These are phyloP conservation scores for Taphrina flavorubra DNA, from an alignment of 1,139 yeast species.

Conservation along the genomic window DNA sequence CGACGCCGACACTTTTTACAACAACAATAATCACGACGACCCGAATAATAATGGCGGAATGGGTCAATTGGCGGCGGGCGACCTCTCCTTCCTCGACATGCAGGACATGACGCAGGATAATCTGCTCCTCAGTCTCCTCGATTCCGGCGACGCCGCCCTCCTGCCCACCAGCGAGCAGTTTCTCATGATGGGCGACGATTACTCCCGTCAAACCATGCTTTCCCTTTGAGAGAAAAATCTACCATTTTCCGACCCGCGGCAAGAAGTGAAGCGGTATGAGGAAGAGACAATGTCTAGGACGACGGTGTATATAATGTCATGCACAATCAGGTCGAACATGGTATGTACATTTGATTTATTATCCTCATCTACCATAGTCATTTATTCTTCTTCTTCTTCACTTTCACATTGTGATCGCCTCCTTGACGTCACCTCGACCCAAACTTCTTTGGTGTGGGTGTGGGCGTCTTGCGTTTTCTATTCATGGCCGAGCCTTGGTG, in stretches of 20 bases:
- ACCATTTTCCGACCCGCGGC: background rate
- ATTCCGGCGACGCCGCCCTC: constrained; percentile 26
- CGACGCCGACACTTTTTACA: background rate
- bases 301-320: background rate
- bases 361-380: too few relatives aligned
- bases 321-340: too few relatives aligned
- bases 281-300: background rate
- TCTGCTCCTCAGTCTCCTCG: constrained; percentile 23
- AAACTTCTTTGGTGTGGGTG: constrained; percentile 1
- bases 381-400: background rate
- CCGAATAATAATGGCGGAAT: too few relatives aligned
- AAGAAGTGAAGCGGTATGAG: background rate
- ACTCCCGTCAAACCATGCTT: constrained; percentile 22
- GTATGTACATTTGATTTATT: too few relatives aligned
- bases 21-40: background rate
- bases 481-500: background rate
- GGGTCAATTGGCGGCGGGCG: background rate
- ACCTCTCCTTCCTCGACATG: constrained; percentile 10
- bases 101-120: constrained; percentile 15
- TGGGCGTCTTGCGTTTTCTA: constrained; percentile 23
- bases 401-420: background rate
- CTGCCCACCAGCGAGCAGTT: constrained; percentile 32
- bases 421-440: background rate
- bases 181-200: constrained; percentile 32
- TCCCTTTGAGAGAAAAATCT: background rate